Evolutionary conservation across 352 stramenopile species (phyloP).

Genomic region (Globisporangium radiosum): DNA sequence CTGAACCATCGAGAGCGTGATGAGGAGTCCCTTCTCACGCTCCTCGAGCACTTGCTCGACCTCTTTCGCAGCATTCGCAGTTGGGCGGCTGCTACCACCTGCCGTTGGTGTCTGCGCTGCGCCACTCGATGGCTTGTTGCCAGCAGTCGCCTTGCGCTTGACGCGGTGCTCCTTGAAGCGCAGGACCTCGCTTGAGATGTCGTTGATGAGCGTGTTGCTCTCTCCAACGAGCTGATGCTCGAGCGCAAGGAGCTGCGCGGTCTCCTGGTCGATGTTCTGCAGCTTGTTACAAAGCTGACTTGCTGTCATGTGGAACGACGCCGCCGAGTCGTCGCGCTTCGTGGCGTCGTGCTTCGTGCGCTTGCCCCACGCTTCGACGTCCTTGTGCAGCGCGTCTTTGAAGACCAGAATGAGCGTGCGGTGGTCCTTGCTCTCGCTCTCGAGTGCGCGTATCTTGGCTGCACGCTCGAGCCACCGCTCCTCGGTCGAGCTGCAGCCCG

Average conservation of each 20-base stretch:
- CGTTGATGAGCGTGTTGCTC: conserved; percentile 60
- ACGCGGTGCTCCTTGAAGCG: conserved; percentile 43
- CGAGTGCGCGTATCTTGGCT: conserved; percentile 51
- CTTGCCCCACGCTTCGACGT: conserved; percentile 67
- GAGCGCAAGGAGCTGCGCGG: conserved; percentile 50
- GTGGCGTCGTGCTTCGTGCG: conserved; percentile 18
- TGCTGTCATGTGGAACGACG: conserved; percentile 67
- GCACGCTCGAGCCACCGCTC: conserved; percentile 53
- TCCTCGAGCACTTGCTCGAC: conserved; percentile 67
- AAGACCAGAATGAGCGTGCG: conserved; percentile 80
- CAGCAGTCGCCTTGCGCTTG: conserved; percentile 26
- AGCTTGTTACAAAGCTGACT: conserved; percentile 77
- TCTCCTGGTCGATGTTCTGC: conserved; percentile 75
- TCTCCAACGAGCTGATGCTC: conserved; percentile 60
- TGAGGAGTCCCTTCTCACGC: conserved; percentile 67
- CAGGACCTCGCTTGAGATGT: conserved; percentile 56
- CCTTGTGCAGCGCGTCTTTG: conserved; percentile 73
- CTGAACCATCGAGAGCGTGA: conserved; percentile 64
- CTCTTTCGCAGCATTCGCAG: conserved; percentile 32
- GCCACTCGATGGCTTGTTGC: background rate
- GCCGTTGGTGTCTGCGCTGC: background rate
- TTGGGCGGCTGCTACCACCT: background rate
- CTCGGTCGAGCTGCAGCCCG: conserved; percentile 20
- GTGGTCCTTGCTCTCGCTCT: conserved; percentile 72
- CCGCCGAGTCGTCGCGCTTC: conserved; percentile 58